Base-by-base conservation (phyloP, 768 basidiomycete species). In the Amyloporia xantha region DNA sequence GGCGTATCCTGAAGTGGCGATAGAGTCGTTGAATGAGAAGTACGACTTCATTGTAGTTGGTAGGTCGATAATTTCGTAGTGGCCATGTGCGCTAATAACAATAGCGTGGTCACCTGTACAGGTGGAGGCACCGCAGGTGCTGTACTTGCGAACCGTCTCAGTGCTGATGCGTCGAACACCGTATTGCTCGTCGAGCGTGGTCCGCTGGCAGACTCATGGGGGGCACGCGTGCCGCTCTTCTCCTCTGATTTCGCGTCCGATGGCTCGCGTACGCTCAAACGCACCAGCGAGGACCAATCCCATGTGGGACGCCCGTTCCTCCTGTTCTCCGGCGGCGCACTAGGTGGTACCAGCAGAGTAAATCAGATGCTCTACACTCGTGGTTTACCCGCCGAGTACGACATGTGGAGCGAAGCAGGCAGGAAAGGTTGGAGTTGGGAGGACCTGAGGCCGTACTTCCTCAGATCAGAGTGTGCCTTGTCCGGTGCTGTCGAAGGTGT, bases 331-430 rank as follows among this genome's bases (percentile, higher is more conserved):
- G 69, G 67, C 2, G 44, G 47, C 3, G 62, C 55, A n/a, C 62
- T 79, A n/a, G 77, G 77, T 23, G 77, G 77, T 1, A 67, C 66
- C 10, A 67, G 71, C 36, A 68, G 71, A 10, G 66, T 76, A 55
- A 78, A 79, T 58, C 71, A 68, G 25, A 60, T 71, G 56, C 47
- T 62, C 24, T 68, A 66, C 46, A 58, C 59, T 0, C 53, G 67
- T 17, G 64, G 63, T 1, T 50, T 57, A 3, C 59, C 66, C 7
- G 63, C 50, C 1, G 64, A 69, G 47, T 70, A 62, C 47, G 59
- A 68, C 41, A 47, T 47, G 17, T 70, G 68, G 63, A 26, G 37
- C 19, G 53, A 55, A 12, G 49, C 47, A 25, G 68, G 68, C 1
- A 43, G 61, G 21, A 47, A 58, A 30, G 68, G 68, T 0, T 73